Percentiles rank a stretch among this genome's conserved stretches.
Conservation (phyloP, 2,329 filamentous ascomycete genomes). For the Talaromyces sp. region DNA sequence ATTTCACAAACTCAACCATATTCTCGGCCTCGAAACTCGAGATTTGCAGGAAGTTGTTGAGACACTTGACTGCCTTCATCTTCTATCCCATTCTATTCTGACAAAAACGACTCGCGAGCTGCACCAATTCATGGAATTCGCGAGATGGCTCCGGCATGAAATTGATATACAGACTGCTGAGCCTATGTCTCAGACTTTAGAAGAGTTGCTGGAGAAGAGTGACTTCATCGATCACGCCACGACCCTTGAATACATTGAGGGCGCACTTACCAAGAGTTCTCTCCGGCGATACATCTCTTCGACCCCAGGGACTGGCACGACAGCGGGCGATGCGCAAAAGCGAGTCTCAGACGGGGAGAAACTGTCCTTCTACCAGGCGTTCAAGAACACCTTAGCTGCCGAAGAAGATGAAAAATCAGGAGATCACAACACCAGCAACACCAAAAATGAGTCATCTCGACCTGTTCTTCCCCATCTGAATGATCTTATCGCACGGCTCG, state of each 20-base stretch:
- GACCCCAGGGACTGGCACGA: constrained; percentile 30
- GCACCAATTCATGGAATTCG: constrained; percentile 73
- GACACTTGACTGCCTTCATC: constrained; percentile 69
- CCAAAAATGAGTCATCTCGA: constrained; percentile 49
- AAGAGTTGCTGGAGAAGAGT: constrained; percentile 76
- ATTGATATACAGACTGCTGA: constrained; percentile 74
- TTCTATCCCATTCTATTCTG: constrained; percentile 72
- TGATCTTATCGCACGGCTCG: constrained; percentile 61
- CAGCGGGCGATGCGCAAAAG: constrained; percentile 38
- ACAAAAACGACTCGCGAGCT: constrained; percentile 72
- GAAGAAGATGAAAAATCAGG: constrained; percentile 36
- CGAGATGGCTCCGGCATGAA: constrained; percentile 77
- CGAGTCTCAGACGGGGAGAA: background rate
- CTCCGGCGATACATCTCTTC: constrained; percentile 58
- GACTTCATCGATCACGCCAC: constrained; percentile 70
- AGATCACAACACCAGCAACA: constrained; percentile 38
- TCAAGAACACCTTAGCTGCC: constrained; percentile 52
- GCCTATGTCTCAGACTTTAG: constrained; percentile 55
- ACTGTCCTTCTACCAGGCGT: constrained; percentile 45
- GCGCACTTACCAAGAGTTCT: constrained; percentile 65
- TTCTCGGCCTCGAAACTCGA: constrained; percentile 64
- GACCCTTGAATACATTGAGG: constrained; percentile 74
- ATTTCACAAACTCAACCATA: constrained; percentile 67
- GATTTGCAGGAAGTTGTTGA: constrained; percentile 65
- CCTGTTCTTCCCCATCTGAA: constrained; percentile 61